Percentiles rank a stretch among this genome's conserved stretches.
These are phyloP conservation scores for Leucocoprinus birnbaumii DNA, from an alignment of 768 basidiomycete genomes.

Conservation along the genomic window DNA sequence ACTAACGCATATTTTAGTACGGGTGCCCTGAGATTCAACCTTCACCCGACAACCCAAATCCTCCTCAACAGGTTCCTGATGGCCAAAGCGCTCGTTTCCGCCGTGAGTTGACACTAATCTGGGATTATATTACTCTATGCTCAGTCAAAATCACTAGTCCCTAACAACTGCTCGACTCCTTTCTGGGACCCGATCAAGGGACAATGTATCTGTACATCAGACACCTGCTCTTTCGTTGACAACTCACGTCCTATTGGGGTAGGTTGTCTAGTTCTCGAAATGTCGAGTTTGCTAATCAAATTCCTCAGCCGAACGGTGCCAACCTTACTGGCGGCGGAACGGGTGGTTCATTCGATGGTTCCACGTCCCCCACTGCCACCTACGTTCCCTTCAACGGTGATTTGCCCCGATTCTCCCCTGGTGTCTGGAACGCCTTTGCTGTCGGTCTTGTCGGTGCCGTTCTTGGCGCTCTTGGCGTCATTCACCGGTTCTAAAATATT, in stretches of 20 bases:
- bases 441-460: conserved; percentile 35
- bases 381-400: conserved; percentile 51
- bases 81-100: conserved; percentile 50
- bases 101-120: conserved; percentile 38
- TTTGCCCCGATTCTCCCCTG: conserved; percentile 23
- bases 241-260: conserved; percentile 35
- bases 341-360: conserved; percentile 8
- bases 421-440: conserved; percentile 30
- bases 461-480: conserved; percentile 28
- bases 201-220: conserved; percentile 57
- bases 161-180: conserved; percentile 69
- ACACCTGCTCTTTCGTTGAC: conserved; percentile 61
- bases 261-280: not conserved
- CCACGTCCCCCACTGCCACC: conserved; percentile 22
- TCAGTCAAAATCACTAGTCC: conserved; percentile 37
- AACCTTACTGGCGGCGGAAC: conserved; percentile 15
- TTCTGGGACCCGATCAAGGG: conserved; percentile 80
- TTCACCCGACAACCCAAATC: conserved; percentile 61
- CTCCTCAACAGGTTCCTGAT: conserved; percentile 47
- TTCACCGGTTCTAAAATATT: conserved; percentile 16
- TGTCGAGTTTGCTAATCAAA: not conserved
- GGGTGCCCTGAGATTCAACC: conserved; percentile 63
- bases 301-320: conserved; percentile 13
- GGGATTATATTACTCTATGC: no score
- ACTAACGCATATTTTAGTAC: conserved; percentile 41